Evolutionary conservation across 2,329 filamentous ascomycete genomes (phyloP), one percentile per base, ranked within the genome.

Genomic region (Neofusicoccum sp.): DNA sequence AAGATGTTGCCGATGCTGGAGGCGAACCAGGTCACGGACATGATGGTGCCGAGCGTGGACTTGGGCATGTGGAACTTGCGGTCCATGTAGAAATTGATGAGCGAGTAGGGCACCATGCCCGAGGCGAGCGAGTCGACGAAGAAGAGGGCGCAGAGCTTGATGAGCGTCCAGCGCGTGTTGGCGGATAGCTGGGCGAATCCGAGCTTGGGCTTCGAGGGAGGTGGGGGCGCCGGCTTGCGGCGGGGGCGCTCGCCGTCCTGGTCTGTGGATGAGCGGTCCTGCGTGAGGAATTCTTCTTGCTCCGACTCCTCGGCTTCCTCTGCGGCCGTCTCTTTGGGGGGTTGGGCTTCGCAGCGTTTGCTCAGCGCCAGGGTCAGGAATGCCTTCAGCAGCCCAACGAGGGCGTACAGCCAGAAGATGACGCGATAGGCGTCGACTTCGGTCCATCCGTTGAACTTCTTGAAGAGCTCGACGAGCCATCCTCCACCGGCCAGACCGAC

Each of bases 61-160:
- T 84, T 80, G 3, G 79, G 74, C 3, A 85, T 73, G 34, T 75
- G 66, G 65, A 86, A 86, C 63, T 85, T 85, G 47, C 72, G 69
- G 64, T 80, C 79, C 66, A 86, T 80, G 70, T 82, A 84, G 69
- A 84, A 85, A 61, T 80, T 84, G 64, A 84, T 81, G 33, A 76
- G 66, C 8, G 74, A 73, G 66, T 73, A 75, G 14, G 73, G 84
- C 3, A 86, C 87, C 70, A 93, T 81, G 1, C 89, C 89, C 1
- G 86, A 88, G 1, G 87, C 88, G 61, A 91, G 83, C 0, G 86
- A 83, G 70, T 92, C 89, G 5, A 91, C 68, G 1, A 82, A 82
- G 66, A 91, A 88, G 1, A 93, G 76, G 6, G 88, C 73, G 68
- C 86, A 89, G 0, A 93, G 78, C 53, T 85, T 84, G 56, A 83